Conservation (phyloP, 2,329 filamentous ascomycete genomes). For the Ceratocystis ficicola region DNA sequence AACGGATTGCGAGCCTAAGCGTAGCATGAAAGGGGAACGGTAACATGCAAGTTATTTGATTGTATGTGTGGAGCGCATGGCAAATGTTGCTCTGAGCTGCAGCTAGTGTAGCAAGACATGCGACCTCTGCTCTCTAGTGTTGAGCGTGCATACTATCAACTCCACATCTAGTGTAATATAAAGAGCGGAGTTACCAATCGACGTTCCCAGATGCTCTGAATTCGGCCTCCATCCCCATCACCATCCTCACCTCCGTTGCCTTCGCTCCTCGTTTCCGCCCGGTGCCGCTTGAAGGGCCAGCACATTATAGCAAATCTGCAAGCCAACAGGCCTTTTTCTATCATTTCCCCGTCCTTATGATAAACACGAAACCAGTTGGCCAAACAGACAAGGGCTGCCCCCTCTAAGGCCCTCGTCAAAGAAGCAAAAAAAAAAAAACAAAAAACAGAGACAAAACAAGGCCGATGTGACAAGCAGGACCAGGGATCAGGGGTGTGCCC, state of each 20-base stretch:
- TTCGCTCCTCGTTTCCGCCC: too few species aligned
- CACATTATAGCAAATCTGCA: background rate
- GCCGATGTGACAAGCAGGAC: background rate
- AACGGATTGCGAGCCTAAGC: background rate
- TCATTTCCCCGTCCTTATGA: background rate
- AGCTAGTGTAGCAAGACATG: background rate
- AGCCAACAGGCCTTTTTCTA: background rate
- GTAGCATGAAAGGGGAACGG: background rate
- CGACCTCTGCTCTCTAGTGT: background rate
- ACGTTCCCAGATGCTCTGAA: background rate
- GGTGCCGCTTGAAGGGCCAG: too few species aligned
- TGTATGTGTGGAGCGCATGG: background rate
- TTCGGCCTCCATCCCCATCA: too few species aligned
- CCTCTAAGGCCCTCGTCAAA: background rate
- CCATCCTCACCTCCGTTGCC: too few species aligned
- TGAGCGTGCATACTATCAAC: too few species aligned
- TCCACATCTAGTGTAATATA: too few species aligned
- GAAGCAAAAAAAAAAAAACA: background rate
- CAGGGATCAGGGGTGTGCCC: background rate
- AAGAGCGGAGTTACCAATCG: too few species aligned
- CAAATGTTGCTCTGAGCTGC: constrained; percentile 1
- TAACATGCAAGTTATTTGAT: constrained; percentile 3
- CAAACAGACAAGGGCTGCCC: background rate
- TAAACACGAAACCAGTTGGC: constrained; percentile 8
- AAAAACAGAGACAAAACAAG: constrained; percentile 2